phyloP scores from a whole-genome alignment of 495 filamentous ascomycete species.

The Rhypophila decipiens region DNA sequence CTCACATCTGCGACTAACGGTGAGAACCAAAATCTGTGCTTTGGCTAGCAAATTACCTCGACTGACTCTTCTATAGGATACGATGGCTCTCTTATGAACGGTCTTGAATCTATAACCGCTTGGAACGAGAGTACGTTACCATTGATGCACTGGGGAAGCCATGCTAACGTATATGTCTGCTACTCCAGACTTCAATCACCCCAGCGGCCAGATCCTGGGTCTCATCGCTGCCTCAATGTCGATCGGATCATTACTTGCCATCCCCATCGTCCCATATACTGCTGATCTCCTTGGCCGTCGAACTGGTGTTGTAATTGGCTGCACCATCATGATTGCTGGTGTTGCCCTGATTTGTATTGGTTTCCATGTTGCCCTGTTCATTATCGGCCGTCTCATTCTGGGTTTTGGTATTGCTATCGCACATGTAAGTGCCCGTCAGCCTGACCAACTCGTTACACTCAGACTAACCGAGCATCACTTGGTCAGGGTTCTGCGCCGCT shows the following conservation, averaged over 20 bases:
- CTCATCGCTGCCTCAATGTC: conserved; percentile 49
- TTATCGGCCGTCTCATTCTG: conserved; percentile 55
- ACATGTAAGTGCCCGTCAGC: conserved; percentile 26
- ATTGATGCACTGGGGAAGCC: not conserved
- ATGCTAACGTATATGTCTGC: not conserved
- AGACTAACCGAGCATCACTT: not conserved
- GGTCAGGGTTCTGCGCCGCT: conserved; percentile 48
- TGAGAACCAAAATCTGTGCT: not conserved
- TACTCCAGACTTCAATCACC: conserved; percentile 12
- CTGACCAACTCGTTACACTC: not conserved
- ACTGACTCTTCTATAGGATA: conserved; percentile 9
- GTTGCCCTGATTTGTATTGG: conserved; percentile 46
- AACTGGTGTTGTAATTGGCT: conserved; percentile 30
- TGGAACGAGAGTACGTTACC: conserved; percentile 32
- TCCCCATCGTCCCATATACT: conserved; percentile 37
- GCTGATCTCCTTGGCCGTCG: conserved; percentile 40
- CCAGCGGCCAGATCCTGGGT: conserved; percentile 28
- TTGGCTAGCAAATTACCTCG: not conserved
- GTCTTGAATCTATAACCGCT: conserved; percentile 40
- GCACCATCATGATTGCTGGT: conserved; percentile 36
- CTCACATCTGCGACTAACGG: conserved; percentile 27
- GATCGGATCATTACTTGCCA: conserved; percentile 47
- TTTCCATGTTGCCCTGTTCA: conserved; percentile 44
- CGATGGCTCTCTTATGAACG: conserved; percentile 42
- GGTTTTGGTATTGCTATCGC: conserved; percentile 56